Evolutionary conservation across 2,329 filamentous ascomycete species (phyloP).

Genomic region (Chaetomium olivaceum): DNA sequence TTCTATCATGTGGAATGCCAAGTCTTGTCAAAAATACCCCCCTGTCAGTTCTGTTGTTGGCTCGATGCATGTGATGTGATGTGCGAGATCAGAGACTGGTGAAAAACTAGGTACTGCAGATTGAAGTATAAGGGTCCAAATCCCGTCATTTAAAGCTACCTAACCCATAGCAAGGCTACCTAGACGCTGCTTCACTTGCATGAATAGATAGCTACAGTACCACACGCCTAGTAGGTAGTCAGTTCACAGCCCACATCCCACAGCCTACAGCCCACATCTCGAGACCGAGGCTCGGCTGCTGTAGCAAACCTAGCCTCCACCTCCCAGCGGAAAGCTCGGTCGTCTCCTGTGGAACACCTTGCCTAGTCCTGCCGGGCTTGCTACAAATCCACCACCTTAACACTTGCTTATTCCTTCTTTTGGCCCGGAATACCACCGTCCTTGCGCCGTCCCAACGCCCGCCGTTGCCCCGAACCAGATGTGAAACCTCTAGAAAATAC

Average conservation of each 20-base stretch:
- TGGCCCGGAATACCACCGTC: not conserved
- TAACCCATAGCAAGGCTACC: not conserved
- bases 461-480: not conserved
- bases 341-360: not conserved
- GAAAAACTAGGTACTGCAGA: not conserved
- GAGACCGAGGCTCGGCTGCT: not conserved
- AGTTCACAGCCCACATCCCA: not conserved
- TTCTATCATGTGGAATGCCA: constrained; percentile 12
- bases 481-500: not conserved
- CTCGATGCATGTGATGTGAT: not conserved
- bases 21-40: not conserved
- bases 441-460: constrained; percentile 10
- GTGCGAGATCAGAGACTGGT: not conserved
- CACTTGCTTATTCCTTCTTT: constrained; percentile 6
- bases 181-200: not conserved
- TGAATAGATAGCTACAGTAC: not conserved
- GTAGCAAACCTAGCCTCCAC: not conserved
- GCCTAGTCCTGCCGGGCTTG: not conserved
- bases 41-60: not conserved
- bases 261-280: not conserved
- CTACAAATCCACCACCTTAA: not conserved
- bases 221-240: not conserved
- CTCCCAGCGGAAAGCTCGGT: not conserved
- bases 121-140: not conserved
- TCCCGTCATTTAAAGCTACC: not conserved